These are phyloP conservation scores for Trematosphaeria pertusa DNA, from an alignment of 2,329 filamentous ascomycete genomes.

Conservation along the genomic window DNA sequence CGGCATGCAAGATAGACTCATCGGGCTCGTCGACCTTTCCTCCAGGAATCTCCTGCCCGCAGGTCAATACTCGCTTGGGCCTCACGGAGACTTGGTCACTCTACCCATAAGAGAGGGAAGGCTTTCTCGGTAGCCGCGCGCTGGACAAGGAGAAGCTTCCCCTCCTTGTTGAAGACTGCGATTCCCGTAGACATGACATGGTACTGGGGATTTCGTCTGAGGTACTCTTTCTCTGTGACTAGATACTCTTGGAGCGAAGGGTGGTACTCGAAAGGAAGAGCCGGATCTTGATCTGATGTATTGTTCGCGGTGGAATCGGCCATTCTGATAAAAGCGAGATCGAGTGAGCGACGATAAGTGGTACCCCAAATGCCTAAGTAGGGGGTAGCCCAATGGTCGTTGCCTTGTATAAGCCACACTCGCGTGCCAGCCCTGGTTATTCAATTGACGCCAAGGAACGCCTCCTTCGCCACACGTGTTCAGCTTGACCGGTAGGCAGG, in stretches of 20 bases:
- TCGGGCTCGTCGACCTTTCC: conserved; percentile 57
- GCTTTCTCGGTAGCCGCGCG: conserved; percentile 44
- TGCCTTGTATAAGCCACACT: no score
- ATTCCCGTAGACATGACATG: conserved; percentile 38
- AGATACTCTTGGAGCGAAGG: conserved; percentile 36
- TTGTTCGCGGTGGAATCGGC: not conserved
- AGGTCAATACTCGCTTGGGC: no score
- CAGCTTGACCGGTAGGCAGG: no score
- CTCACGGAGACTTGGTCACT: no score
- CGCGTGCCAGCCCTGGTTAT: no score
- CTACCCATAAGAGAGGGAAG: conserved; percentile 44
- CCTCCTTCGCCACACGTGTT: no score
- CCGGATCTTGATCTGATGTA: not conserved
- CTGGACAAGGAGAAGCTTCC: conserved; percentile 44
- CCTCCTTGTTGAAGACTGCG: conserved; percentile 40
- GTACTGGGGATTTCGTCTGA: conserved; percentile 34
- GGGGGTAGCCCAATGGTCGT: no score
- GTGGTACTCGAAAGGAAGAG: conserved; percentile 25
- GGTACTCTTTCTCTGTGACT: conserved; percentile 35
- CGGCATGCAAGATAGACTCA: conserved; percentile 56
- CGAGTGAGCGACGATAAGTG: no score
- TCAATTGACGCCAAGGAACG: no score
- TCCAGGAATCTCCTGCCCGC: conserved; percentile 58
- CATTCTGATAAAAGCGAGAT: no score
- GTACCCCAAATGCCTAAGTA: no score